phyloP scores from a whole-genome alignment of 2,329 filamentous ascomycete genomes.

The Macroventuria anomochaeta region DNA sequence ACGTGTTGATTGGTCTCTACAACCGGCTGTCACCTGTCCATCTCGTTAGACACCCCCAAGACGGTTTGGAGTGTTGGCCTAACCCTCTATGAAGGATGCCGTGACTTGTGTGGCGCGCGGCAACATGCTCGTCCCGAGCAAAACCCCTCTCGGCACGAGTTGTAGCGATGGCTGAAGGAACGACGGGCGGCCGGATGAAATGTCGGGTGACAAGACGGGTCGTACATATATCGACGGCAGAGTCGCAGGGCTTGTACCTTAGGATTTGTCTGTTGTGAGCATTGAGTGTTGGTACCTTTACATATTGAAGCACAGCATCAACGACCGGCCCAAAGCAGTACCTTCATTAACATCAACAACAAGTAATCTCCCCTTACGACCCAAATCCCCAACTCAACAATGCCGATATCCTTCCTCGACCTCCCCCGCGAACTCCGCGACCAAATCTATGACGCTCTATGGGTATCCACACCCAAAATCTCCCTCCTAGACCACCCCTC shows the following conservation, averaged over 20 bases:
- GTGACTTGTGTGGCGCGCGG: conserved; percentile 6
- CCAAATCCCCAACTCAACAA: background rate
- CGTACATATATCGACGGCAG: conserved; percentile 5
- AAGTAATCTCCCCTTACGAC: too few relatives aligned
- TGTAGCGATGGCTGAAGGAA: conserved; percentile 7
- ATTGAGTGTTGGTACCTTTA: too few relatives aligned
- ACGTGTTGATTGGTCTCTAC: conserved; percentile 11
- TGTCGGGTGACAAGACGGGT: background rate
- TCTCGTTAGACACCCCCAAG: conserved; percentile 3
- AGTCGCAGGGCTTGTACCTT: background rate
- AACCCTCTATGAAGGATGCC: background rate
- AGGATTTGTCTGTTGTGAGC: background rate
- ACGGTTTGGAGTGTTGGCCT: conserved; percentile 3
- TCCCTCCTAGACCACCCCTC: conserved; percentile 7
- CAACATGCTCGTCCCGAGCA: conserved; percentile 11
- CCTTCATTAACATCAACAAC: background rate
- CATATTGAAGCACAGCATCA: background rate
- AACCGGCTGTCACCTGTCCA: conserved; percentile 4
- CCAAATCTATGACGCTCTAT: conserved; percentile 13
- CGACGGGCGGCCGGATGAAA: conserved; percentile 1
- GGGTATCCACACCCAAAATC: conserved; percentile 2
- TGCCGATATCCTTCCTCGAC: conserved; percentile 10
- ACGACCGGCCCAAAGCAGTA: background rate
- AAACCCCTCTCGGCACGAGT: conserved; percentile 12
- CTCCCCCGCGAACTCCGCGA: conserved; percentile 20